phyloP scores from a whole-genome alignment of 148 eudicot species.

The Amaranthus hypochondriacus region DNA sequence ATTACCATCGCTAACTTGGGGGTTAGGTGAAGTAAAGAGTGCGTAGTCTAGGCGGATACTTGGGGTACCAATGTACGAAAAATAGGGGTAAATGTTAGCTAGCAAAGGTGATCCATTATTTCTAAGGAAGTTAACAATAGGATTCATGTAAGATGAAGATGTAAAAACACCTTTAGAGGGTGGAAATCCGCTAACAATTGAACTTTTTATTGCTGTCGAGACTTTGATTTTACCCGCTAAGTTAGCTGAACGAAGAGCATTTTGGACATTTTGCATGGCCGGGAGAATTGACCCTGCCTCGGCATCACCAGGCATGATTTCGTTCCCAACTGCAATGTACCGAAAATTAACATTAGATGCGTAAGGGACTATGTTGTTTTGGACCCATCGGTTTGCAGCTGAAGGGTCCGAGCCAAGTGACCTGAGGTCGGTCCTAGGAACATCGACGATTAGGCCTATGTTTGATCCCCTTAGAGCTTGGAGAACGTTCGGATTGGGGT shows the following conservation, averaged over 20 bases:
- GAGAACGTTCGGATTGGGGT: slow-evolving; percentile 28
- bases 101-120: slow-evolving; percentile 31
- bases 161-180: slow-evolving; percentile 34
- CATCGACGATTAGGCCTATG: slow-evolving; percentile 44
- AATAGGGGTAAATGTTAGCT: slow-evolving; percentile 50
- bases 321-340: slow-evolving; percentile 58
- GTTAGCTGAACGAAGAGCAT: slow-evolving; percentile 19
- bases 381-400: slow-evolving; percentile 40
- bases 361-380: slow-evolving; percentile 32
- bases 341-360: slow-evolving; percentile 36
- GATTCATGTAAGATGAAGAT: slow-evolving; percentile 20
- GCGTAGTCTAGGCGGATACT: slow-evolving; percentile 31
- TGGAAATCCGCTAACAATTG: slow-evolving; percentile 21
- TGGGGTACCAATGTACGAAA: slow-evolving; percentile 16
- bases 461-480: slow-evolving; percentile 39
- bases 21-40: slow-evolving; percentile 36
- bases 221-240: slow-evolving; percentile 31
- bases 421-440: slow-evolving; percentile 33
- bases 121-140: slow-evolving; percentile 38
- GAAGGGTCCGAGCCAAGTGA: slow-evolving; percentile 29
- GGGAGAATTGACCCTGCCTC: slow-evolving; percentile 37
- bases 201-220: slow-evolving; percentile 29
- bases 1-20: slow-evolving; percentile 30
- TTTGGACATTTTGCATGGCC: slow-evolving; percentile 43
- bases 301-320: slow-evolving; percentile 27